Conservation (phyloP, 2,329 filamentous ascomycete genomes). For the Dactylellina leptospora region DNA sequence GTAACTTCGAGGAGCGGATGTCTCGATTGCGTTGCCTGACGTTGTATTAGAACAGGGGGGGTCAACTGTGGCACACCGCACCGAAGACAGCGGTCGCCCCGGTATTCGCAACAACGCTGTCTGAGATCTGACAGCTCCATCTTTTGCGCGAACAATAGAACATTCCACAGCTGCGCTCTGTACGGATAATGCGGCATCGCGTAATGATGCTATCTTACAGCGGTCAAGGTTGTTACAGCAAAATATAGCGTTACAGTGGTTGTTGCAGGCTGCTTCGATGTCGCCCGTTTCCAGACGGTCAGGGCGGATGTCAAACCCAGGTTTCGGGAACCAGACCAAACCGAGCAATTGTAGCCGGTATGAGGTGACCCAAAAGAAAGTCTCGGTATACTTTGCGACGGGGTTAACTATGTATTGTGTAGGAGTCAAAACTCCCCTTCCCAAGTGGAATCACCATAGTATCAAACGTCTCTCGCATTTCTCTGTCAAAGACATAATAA, state of each 20-base stretch:
- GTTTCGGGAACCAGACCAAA: conserved; percentile 23
- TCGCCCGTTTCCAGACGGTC: conserved; percentile 22
- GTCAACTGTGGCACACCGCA: no score
- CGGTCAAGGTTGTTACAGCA: neutral
- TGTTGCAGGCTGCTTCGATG: conserved; percentile 22
- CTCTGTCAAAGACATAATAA: no score
- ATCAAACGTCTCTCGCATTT: no score
- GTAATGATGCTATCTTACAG: neutral
- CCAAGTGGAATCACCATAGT: no score
- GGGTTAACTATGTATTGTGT: no score
- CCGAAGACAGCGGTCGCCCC: no score
- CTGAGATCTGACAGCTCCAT: no score
- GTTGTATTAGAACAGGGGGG: conserved; percentile 9
- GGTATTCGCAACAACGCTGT: no score
- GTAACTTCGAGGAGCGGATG: neutral
- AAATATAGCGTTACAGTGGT: neutral
- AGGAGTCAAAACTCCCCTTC: no score
- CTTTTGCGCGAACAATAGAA: no score
- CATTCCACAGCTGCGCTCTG: no score
- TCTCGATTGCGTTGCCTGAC: conserved; percentile 30
- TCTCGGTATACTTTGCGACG: no score
- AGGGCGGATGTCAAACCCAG: conserved; percentile 26
- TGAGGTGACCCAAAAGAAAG: neutral
- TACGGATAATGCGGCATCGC: neutral
- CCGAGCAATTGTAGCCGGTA: conserved; percentile 22